Evolutionary conservation across 306 rosid genomes (phyloP).

Genomic region (Delonix regia): DNA sequence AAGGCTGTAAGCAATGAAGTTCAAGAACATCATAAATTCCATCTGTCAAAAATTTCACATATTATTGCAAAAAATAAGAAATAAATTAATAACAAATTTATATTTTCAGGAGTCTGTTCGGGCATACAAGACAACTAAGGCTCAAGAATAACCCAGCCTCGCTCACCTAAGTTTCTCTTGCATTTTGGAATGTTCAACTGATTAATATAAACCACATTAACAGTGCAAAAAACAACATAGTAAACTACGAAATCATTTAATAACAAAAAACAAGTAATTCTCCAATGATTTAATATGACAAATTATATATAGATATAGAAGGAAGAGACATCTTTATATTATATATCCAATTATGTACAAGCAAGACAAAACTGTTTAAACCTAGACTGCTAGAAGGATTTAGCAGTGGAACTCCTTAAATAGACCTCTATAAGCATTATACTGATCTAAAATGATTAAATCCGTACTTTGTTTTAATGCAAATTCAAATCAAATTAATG

Average conservation of each 20-base stretch:
- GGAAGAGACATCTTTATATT: not conserved
- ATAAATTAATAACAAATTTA: not conserved
- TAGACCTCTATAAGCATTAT: not conserved
- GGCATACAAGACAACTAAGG: not conserved
- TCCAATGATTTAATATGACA: not conserved
- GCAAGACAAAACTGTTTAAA: not conserved
- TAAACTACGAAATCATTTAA: not conserved
- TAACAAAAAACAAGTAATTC: not conserved
- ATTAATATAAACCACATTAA: not conserved
- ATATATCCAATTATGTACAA: not conserved
- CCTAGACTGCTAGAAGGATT: not conserved
- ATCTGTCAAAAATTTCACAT: not conserved
- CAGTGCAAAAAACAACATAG: not conserved
- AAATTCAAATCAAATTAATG: not conserved
- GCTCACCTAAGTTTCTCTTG: not conserved
- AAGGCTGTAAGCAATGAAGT: not conserved
- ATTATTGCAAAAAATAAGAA: not conserved
- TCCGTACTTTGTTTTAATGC: not conserved
- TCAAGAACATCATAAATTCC: not conserved
- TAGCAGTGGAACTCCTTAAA: not conserved
- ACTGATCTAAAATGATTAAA: not conserved
- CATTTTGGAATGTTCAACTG: not conserved
- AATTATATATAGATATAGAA: not conserved
- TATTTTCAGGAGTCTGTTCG: not conserved
- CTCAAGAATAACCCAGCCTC: not conserved